Evolutionary conservation across 164 flowering plant genomes (phyloP).

Genomic region (Brasenia schreberi): DNA sequence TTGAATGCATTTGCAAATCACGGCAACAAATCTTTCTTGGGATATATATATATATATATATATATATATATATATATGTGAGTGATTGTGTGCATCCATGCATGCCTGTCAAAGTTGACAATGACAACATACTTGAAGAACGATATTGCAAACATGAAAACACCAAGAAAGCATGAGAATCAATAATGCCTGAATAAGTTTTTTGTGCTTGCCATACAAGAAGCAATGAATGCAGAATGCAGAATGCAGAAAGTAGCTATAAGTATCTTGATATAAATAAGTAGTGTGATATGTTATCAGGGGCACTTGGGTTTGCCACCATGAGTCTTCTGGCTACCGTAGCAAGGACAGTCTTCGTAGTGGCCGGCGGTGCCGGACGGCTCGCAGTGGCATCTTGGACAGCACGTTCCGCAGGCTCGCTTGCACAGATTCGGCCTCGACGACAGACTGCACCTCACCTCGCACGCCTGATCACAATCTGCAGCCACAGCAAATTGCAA

Average conservation of each 20-base stretch:
- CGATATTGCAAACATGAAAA: background rate
- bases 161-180: background rate
- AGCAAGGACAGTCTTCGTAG: slow-evolving; percentile 6
- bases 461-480: slow-evolving; percentile 11
- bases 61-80: no score
- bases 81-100: no score
- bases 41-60: no score
- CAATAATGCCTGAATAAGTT: background rate
- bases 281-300: background rate
- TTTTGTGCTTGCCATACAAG: no score
- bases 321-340: slow-evolving; percentile 5
- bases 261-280: background rate
- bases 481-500: background rate
- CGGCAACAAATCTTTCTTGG: no score
- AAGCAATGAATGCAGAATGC: no score
- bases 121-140: background rate
- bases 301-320: slow-evolving; percentile 11
- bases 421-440: slow-evolving; percentile 14
- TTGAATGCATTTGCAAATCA: no score
- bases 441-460: slow-evolving; percentile 4
- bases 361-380: slow-evolving; percentile 11
- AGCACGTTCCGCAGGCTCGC: slow-evolving; percentile 16
- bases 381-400: slow-evolving; percentile 9
- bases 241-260: background rate
- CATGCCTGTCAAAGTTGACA: background rate